phyloP scores from a whole-genome alignment of 345 rosid species.

The Aethionema arabicum region DNA sequence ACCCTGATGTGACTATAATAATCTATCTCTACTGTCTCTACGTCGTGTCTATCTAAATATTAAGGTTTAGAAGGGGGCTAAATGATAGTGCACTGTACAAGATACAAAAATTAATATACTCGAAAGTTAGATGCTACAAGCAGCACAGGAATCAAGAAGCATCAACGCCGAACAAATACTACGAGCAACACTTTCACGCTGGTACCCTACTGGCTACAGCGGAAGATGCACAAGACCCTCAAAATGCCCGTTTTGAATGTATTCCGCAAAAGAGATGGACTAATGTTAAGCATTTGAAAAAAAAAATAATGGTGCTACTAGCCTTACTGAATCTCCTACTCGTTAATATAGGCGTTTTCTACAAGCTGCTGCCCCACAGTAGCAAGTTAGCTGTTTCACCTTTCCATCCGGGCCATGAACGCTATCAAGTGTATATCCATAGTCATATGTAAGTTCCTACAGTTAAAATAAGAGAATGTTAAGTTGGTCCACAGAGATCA shows the following conservation, averaged over 20 bases:
- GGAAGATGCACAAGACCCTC: no score
- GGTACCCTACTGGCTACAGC: no score
- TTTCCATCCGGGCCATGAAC: conserved; percentile 74
- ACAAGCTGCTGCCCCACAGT: conserved; percentile 75
- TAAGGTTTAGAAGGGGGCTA: no score
- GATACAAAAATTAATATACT: no score
- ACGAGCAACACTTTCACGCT: no score
- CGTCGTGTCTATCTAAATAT: no score
- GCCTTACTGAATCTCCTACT: conserved; percentile 5
- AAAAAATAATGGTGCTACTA: background rate
- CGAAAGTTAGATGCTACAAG: no score
- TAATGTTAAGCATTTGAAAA: background rate
- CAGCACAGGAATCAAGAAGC: no score
- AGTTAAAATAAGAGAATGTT: conserved; percentile 13
- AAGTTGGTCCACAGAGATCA: background rate
- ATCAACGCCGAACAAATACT: no score
- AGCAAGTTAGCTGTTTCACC: conserved; percentile 63
- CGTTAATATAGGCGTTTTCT: conserved; percentile 66
- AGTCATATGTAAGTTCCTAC: conserved; percentile 90
- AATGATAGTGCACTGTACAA: no score
- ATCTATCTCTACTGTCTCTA: no score
- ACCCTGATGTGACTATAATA: no score
- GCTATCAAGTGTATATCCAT: conserved; percentile 80
- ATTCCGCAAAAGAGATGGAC: conserved; percentile 27
- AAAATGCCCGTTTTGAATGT: background rate